Evolutionary conservation across 371 early-diverging fungal species (phyloP).

Genomic region (Entomophthora muscae): DNA sequence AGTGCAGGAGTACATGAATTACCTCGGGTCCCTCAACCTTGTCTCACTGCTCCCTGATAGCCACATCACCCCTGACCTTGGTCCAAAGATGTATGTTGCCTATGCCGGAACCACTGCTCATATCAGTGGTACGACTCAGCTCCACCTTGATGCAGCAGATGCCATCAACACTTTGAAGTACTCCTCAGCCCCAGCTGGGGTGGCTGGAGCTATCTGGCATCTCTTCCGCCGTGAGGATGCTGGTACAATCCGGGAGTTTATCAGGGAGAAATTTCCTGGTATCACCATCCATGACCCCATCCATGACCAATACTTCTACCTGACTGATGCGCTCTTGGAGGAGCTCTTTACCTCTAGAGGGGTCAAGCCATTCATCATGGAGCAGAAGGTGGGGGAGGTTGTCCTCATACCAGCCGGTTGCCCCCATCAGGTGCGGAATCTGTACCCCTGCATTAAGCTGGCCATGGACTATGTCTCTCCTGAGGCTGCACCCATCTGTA

Average conservation of each 20-base stretch:
- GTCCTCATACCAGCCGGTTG: too few relatives aligned
- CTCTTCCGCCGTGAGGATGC: constrained; percentile 26
- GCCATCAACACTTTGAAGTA: constrained; percentile 48
- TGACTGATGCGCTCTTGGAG: constrained; percentile 21
- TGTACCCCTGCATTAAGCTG: too few relatives aligned
- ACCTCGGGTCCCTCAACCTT: constrained; percentile 35
- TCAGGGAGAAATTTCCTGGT: too few relatives aligned
- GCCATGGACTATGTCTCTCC: too few relatives aligned
- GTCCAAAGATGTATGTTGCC: constrained; percentile 58
- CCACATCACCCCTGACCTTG: constrained; percentile 41
- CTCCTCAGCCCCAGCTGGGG: not conserved
- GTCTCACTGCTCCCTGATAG: constrained; percentile 29
- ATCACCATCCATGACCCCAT: too few relatives aligned
- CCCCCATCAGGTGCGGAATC: too few relatives aligned
- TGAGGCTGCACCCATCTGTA: too few relatives aligned
- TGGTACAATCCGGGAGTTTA: constrained; percentile 15
- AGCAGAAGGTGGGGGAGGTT: constrained; percentile 38
- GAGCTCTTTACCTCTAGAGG: constrained; percentile 20
- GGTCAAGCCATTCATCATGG: constrained; percentile 26
- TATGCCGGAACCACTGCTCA: constrained; percentile 13
- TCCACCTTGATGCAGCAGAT: constrained; percentile 57
- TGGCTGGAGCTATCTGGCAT: too few relatives aligned
- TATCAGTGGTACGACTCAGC: constrained; percentile 32
- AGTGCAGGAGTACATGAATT: constrained; percentile 32
- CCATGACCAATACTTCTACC: constrained; percentile 35